These are phyloP conservation scores for Aquilaria yunnanensis DNA, from an alignment of 345 rosid genomes.

Conservation along the genomic window DNA sequence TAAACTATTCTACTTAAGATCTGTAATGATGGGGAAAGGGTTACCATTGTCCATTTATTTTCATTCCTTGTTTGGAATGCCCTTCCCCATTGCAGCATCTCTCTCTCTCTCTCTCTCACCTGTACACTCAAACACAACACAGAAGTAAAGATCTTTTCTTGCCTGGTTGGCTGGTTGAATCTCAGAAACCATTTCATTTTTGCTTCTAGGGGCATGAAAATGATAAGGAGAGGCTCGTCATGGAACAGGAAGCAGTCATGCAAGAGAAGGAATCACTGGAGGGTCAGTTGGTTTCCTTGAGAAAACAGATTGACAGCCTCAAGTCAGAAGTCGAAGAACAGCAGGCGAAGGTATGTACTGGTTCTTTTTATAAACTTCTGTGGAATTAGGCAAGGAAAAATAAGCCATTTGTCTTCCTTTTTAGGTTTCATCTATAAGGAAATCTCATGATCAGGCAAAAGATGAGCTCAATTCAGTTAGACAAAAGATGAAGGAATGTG, in stretches of 20 bases:
- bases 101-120: no score
- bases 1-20: no score
- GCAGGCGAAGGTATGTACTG: slow-evolving; percentile 46
- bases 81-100: no score
- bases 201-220: slow-evolving; percentile 56
- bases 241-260: slow-evolving; percentile 79
- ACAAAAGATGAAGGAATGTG: slow-evolving; percentile 85
- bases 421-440: slow-evolving; percentile 56
- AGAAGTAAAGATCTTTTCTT: no score
- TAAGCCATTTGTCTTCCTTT: slow-evolving; percentile 19
- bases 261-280: slow-evolving; percentile 66
- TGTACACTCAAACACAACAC: no score
- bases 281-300: slow-evolving; percentile 59
- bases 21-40: no score
- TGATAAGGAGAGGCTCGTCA: slow-evolving; percentile 69
- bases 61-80: no score
- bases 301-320: slow-evolving; percentile 53
- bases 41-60: no score
- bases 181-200: not conserved
- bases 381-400: slow-evolving; percentile 3
- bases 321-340: slow-evolving; percentile 66
- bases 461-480: slow-evolving; percentile 63
- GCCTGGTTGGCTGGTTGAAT: no score
- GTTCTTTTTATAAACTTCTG: slow-evolving; percentile 3
- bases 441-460: slow-evolving; percentile 52